phyloP scores from a whole-genome alignment of 2,329 filamentous ascomycete species.

The Nemania serpens region DNA sequence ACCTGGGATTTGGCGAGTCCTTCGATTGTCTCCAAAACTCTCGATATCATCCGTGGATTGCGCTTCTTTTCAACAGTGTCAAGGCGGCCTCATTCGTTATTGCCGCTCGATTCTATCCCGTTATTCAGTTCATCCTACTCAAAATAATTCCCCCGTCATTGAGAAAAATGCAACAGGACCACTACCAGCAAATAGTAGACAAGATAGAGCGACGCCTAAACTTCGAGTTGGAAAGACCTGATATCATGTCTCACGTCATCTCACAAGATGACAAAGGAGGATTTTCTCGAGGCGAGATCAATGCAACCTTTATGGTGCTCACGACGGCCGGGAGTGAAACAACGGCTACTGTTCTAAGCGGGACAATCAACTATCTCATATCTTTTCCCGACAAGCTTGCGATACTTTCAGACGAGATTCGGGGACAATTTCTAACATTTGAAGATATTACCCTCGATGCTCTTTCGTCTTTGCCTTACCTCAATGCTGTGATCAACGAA shows the following conservation, averaged over 20 bases:
- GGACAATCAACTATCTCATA: conserved; percentile 33
- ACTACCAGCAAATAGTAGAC: conserved; percentile 36
- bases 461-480: conserved; percentile 26
- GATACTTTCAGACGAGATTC: conserved; percentile 20
- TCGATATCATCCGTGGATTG: conserved; percentile 38
- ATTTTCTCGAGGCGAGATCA: conserved; percentile 37
- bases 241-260: conserved; percentile 40
- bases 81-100: conserved; percentile 32
- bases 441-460: conserved; percentile 24
- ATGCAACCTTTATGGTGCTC: conserved; percentile 40
- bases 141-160: conserved; percentile 29
- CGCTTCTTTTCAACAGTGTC: conserved; percentile 34
- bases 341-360: conserved; percentile 33
- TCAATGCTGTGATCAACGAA: conserved; percentile 31
- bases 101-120: conserved; percentile 33
- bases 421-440: conserved; percentile 2
- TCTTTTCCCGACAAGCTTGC: conserved; percentile 24
- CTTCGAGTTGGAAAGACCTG: conserved; percentile 35
- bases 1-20: conserved; percentile 41
- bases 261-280: conserved; percentile 17
- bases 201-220: conserved; percentile 38
- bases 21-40: conserved; percentile 40
- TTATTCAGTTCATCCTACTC: conserved; percentile 27
- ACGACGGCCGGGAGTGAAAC: conserved; percentile 41
- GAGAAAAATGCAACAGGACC: conserved; percentile 29